Conservation (phyloP, 305 asterid genomes). For the Euphrasia arctica region DNA sequence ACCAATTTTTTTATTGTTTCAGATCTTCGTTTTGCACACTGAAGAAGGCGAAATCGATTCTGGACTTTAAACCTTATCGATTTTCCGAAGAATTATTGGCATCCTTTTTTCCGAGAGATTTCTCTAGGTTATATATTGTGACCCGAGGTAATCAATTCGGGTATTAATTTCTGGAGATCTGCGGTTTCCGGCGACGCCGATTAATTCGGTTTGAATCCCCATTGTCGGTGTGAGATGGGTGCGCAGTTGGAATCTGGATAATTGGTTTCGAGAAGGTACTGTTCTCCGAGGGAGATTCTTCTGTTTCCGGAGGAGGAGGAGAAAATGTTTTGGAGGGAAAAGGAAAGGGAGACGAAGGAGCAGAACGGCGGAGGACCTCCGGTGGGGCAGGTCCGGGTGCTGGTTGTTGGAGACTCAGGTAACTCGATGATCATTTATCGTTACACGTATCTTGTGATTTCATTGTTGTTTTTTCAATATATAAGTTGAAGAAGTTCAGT, state of each 20-base stretch:
- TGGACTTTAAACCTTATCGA: conserved; percentile 3
- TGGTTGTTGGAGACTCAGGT: conserved; percentile 77
- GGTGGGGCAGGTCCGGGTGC: conserved; percentile 89
- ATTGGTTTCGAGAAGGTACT: conserved; percentile 21
- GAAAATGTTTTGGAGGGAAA: conserved; percentile 84
- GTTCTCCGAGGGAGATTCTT: conserved; percentile 12
- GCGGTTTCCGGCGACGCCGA: conserved; percentile 13
- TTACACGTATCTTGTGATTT: neutral
- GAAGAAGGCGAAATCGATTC: conserved; percentile 24
- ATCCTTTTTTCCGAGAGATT: no score
- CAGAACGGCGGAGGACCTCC: conserved; percentile 73
- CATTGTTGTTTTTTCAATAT: conserved; percentile 1
- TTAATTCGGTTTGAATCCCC: no score
- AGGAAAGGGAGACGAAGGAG: conserved; percentile 57
- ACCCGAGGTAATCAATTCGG: conserved; percentile 18
- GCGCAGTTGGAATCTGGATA: conserved; percentile 20
- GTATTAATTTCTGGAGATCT: conserved; percentile 8
- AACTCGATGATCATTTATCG: conserved; percentile 20
- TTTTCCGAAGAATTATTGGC: conserved; percentile 9
- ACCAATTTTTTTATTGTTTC: neutral
- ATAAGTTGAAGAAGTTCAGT: neutral
- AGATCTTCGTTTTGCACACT: conserved; percentile 22
- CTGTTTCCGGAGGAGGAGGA: conserved; percentile 24
- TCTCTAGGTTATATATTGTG: conserved; percentile 6
- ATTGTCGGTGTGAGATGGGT: conserved; percentile 19